Evolutionary conservation across 371 early-diverging fungal species (phyloP), one percentile per base, ranked within the genome.

Genomic region (Mortierella sp.): DNA sequence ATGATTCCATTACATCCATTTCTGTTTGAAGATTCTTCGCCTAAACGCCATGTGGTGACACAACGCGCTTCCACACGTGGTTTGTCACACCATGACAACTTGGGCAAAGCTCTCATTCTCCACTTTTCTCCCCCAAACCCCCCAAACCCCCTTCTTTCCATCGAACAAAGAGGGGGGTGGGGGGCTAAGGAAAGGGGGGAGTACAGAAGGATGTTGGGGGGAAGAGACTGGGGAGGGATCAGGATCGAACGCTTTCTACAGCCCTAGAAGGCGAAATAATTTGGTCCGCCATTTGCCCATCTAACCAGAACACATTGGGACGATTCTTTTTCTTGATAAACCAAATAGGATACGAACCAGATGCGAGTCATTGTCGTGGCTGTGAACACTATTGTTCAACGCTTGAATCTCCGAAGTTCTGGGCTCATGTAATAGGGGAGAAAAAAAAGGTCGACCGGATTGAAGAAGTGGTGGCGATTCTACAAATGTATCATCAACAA

Each of bases 291-390:
- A 24, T 24, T 47, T 45, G 9, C n/a, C n/a, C n/a, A n/a, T n/a
- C n/a, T n/a, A n/a, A n/a, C n/a, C n/a, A n/a, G n/a, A n/a, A n/a
- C n/a, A n/a, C n/a, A n/a, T n/a, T n/a, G n/a, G n/a, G n/a, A n/a
- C n/a, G n/a, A n/a, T 17, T 44, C 17, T 13, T 8, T 13, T 13
- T 37, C 37, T 37, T 37, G 37, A 37, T 37, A n/a, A 13, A 8
- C 37, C 8, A 6, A 37, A 37, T 55, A 81, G 81, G 81, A 81
- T 77, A 81, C 81, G 47, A 79, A 64, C 56, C 81, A 81, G 58
- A 81, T 81, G 81, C 56, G 71, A 37, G 81, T 79, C 45, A 81
- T 81, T 37, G 81, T 81, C 49, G 69, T 79, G 51, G 77, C 79
- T 40, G 81, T 81, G 55, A 81, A 81, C 60, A 64, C 76, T 45